These are phyloP conservation scores for Solidago caesia DNA, from an alignment of 129 eudicot genomes.

Conservation along the genomic window DNA sequence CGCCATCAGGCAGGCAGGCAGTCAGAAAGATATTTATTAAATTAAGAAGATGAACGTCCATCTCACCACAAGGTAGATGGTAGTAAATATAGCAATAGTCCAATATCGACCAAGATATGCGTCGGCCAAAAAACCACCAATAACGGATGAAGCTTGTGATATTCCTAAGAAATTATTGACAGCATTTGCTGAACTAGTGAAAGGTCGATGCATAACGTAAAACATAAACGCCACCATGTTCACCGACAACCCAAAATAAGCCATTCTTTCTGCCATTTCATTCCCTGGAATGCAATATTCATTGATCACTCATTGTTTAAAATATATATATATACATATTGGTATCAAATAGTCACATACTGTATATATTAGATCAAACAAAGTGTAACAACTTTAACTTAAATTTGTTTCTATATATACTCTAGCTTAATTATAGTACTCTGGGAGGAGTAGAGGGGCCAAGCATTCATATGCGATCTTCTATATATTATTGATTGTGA, in stretches of 20 bases:
- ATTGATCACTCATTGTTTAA: neutral
- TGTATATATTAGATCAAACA: too few species aligned
- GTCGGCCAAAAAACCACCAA: constrained; percentile 90
- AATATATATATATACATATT: neutral
- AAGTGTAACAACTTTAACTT: too few species aligned
- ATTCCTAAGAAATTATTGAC: constrained; percentile 85
- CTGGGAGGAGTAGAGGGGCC: too few species aligned
- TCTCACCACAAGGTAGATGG: constrained; percentile 83
- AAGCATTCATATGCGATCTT: too few species aligned
- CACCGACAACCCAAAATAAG: constrained; percentile 87
- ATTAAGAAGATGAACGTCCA: too few species aligned
- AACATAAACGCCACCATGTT: constrained; percentile 97
- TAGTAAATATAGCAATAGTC: constrained; percentile 94
- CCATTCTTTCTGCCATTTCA: constrained; percentile 99
- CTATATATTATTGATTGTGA: too few species aligned
- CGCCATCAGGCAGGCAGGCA: neutral
- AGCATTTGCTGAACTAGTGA: constrained; percentile 89
- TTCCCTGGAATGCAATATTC: constrained; percentile 49
- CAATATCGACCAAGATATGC: constrained; percentile 96
- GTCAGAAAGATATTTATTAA: neutral
- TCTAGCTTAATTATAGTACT: too few species aligned
- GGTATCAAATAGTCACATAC: neutral
- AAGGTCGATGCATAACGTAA: constrained; percentile 92
- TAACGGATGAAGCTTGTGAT: constrained; percentile 84
- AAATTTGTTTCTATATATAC: too few species aligned